These are phyloP conservation scores for Annulohypoxylon nitens DNA, from an alignment of 495 filamentous ascomycete species.

Conservation along the genomic window DNA sequence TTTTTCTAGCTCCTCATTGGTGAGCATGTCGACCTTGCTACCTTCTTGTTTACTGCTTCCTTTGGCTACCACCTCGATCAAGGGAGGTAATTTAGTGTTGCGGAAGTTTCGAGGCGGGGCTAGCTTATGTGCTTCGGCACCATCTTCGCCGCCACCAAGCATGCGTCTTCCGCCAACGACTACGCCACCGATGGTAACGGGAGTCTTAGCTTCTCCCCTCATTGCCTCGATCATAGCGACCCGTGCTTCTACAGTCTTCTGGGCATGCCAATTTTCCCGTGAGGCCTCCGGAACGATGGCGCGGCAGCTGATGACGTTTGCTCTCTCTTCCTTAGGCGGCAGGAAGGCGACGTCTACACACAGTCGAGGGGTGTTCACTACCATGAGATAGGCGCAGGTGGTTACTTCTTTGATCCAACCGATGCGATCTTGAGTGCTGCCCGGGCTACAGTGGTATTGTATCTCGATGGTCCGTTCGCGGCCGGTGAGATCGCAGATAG, in stretches of 20 bases:
- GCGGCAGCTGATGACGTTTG: slow-evolving; percentile 82
- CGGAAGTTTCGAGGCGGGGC: slow-evolving; percentile 55
- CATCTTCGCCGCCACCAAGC: slow-evolving; percentile 57
- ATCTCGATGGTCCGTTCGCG: slow-evolving; percentile 87
- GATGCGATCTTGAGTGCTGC: slow-evolving; percentile 80
- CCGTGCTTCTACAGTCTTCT: slow-evolving; percentile 65
- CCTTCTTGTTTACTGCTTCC: slow-evolving; percentile 65
- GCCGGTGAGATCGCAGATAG: slow-evolving; percentile 91
- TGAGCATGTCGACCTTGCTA: slow-evolving; percentile 66
- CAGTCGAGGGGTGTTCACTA: slow-evolving; percentile 91
- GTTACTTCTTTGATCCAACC: slow-evolving; percentile 95
- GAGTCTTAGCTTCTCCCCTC: slow-evolving; percentile 48
- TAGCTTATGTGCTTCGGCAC: slow-evolving; percentile 55
- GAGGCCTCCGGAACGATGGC: slow-evolving; percentile 74
- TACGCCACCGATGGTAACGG: slow-evolving; percentile 61
- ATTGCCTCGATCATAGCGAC: slow-evolving; percentile 65
- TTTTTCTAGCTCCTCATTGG: slow-evolving; percentile 73
- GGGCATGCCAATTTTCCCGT: slow-evolving; percentile 66
- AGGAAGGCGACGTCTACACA: slow-evolving; percentile 94
- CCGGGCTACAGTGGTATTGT: slow-evolving; percentile 91
- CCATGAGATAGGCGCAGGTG: slow-evolving; percentile 95
- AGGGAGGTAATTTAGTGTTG: slow-evolving; percentile 28
- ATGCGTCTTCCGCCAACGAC: slow-evolving; percentile 68
- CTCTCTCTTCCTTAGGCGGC: slow-evolving; percentile 83
- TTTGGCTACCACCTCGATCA: slow-evolving; percentile 55